A percentile compares a stretch with the other conserved stretches of the same genome.
Conservation (phyloP, 2,329 filamentous ascomycete species). For the Knufia fluminis region DNA sequence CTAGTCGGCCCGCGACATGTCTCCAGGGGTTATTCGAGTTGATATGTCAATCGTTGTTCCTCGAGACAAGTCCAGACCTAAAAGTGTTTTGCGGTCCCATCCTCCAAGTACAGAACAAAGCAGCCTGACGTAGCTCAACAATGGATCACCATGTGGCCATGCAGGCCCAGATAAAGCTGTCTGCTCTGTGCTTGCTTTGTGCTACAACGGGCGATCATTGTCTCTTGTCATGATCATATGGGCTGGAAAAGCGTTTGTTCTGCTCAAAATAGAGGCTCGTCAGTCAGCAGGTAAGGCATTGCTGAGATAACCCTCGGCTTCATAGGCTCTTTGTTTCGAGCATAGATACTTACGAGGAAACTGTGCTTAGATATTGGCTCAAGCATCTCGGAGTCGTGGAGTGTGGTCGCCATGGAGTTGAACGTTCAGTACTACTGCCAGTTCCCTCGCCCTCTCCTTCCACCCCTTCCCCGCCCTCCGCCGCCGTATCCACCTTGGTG, state of each 20-base stretch:
- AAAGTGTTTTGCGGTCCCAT: neutral
- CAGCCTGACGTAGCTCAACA: neutral
- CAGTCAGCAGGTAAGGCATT: neutral
- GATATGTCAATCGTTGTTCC: neutral
- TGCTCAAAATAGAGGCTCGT: neutral
- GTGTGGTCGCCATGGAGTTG: too few species aligned
- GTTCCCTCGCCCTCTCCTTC: slow-evolving; percentile 30
- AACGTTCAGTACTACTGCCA: slow-evolving; percentile 12
- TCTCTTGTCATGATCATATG: neutral
- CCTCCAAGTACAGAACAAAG: neutral
- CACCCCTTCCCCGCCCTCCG: slow-evolving; percentile 29
- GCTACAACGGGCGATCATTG: neutral
- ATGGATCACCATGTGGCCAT: neutral
- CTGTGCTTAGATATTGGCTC: too few species aligned
- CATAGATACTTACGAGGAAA: too few species aligned
- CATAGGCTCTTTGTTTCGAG: too few species aligned
- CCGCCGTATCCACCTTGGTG: slow-evolving; percentile 22
- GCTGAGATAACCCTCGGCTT: too few species aligned
- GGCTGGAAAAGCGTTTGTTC: neutral
- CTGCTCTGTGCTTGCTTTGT: neutral
- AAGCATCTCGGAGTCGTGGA: too few species aligned
- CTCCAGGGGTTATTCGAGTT: neutral
- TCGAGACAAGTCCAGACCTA: neutral
- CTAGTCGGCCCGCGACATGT: neutral
- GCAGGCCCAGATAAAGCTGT: neutral